phyloP scores from a whole-genome alignment of 1,284 basidiomycete genomes.

The Lentinula novae-zelandiae region DNA sequence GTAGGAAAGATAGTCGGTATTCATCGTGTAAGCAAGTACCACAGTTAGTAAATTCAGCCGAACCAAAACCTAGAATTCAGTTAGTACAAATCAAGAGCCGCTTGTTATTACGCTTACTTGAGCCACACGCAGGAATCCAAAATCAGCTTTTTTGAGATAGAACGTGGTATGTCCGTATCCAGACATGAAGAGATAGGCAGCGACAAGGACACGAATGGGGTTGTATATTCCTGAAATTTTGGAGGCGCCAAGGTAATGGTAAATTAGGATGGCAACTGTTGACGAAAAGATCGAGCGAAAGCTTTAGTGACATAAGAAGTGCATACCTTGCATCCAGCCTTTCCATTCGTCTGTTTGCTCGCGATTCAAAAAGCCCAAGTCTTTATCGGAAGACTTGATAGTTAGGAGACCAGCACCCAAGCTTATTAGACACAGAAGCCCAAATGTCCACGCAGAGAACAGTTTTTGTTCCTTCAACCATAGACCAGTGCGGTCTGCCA shows the following conservation, averaged over 20 bases:
- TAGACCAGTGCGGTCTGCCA: conserved; percentile 78
- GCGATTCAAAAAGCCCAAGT: conserved; percentile 83
- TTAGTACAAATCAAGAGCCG: conserved; percentile 2
- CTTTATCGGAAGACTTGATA: conserved; percentile 69
- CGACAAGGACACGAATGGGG: conserved; percentile 82
- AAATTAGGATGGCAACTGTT: conserved; percentile 80
- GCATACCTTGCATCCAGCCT: conserved; percentile 91
- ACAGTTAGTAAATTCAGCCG: conserved; percentile 83
- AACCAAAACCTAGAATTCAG: conserved; percentile 57
- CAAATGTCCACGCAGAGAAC: conserved; percentile 69
- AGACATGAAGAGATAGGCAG: conserved; percentile 82
- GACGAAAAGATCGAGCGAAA: neutral
- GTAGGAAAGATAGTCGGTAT: conserved; percentile 86
- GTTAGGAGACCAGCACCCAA: conserved; percentile 62
- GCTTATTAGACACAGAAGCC: conserved; percentile 48
- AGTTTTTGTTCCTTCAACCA: conserved; percentile 89
- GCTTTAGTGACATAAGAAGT: conserved; percentile 4
- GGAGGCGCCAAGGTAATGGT: conserved; percentile 86
- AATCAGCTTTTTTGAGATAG: conserved; percentile 86
- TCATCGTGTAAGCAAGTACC: conserved; percentile 82
- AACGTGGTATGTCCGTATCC: conserved; percentile 75
- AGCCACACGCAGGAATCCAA: conserved; percentile 70
- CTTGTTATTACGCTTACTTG: conserved; percentile 37
- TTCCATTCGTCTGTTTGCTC: conserved; percentile 96
- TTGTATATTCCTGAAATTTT: conserved; percentile 90